Evolutionary conservation across 192 early-diverging fungal species (phyloP).

Genomic region (Gonapodya sp.): DNA sequence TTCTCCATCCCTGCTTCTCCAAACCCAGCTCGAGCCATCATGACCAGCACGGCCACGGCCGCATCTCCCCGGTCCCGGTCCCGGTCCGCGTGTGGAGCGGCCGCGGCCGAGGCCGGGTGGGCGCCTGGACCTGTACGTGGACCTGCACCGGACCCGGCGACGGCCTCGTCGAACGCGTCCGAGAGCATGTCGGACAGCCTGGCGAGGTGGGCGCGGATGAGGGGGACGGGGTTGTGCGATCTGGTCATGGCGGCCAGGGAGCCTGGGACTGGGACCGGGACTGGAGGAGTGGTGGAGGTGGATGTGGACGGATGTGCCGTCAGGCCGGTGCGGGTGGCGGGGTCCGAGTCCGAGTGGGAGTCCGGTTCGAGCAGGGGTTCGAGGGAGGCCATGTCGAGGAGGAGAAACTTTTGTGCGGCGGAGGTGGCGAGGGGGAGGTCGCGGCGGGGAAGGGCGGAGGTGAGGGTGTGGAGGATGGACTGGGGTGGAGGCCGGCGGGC

Average conservation of each 20-base stretch:
- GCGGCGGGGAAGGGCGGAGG: neutral
- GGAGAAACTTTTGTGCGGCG: neutral
- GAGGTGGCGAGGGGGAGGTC: neutral
- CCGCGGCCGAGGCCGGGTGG: neutral
- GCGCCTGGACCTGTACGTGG: neutral
- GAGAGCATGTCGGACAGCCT: no score
- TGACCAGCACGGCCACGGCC: neutral
- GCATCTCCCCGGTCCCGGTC: neutral
- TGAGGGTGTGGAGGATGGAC: constrained; percentile 3
- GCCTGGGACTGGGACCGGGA: neutral
- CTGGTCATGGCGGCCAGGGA: neutral
- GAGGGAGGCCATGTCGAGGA: neutral
- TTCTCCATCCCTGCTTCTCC: neutral
- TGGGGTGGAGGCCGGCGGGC: no score
- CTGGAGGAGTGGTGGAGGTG: no score
- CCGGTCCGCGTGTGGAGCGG: no score
- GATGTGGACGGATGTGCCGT: neutral
- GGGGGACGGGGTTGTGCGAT: no score
- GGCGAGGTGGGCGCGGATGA: no score
- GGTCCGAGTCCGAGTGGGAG: neutral
- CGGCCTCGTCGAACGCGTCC: neutral
- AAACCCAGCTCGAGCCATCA: neutral
- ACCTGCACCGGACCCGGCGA: neutral
- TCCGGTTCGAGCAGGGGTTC: no score
- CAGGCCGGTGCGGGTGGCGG: neutral